These are phyloP conservation scores for Xylaria sp. DNA, from an alignment of 2,329 filamentous ascomycete genomes.

Conservation along the genomic window DNA sequence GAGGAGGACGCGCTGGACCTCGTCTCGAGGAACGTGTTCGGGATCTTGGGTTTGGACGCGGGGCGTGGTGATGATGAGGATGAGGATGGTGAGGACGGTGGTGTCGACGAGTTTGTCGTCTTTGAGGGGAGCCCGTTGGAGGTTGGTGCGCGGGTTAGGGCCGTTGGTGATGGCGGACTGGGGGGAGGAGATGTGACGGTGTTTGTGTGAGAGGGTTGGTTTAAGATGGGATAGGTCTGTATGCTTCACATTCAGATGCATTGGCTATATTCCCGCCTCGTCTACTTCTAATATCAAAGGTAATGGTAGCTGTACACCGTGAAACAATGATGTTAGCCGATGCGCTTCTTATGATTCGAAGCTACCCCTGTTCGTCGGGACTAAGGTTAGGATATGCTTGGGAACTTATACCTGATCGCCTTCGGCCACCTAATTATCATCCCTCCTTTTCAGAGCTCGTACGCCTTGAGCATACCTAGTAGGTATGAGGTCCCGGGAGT, in stretches of 20 bases:
- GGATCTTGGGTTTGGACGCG: conserved; percentile 55
- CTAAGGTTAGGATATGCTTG: too few relatives aligned
- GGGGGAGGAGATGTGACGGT: conserved; percentile 43
- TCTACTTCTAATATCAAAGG: too few relatives aligned
- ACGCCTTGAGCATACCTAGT: neutral
- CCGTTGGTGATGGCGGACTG: conserved; percentile 53
- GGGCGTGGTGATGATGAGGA: conserved; percentile 9
- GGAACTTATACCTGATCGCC: too few relatives aligned
- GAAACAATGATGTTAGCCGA: too few relatives aligned
- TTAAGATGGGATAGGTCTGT: too few relatives aligned
- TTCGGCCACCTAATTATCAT: too few relatives aligned
- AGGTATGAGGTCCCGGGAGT: too few relatives aligned
- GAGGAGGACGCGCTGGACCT: conserved; percentile 60
- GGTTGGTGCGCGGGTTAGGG: conserved; percentile 58
- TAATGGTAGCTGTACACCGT: too few relatives aligned
- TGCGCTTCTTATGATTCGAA: too few relatives aligned
- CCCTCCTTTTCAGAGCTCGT: too few relatives aligned
- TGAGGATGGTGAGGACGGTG: conserved; percentile 15
- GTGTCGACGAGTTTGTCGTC: conserved; percentile 57
- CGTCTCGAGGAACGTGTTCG: conserved; percentile 59
- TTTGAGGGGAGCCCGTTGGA: conserved; percentile 66
- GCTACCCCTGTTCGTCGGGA: too few relatives aligned
- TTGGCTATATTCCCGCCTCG: too few relatives aligned
- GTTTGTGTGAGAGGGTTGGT: conserved; percentile 34
- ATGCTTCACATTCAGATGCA: neutral